Conservation (phyloP, 164 flowering plant species). For the Nymphaea thermarum region DNA sequence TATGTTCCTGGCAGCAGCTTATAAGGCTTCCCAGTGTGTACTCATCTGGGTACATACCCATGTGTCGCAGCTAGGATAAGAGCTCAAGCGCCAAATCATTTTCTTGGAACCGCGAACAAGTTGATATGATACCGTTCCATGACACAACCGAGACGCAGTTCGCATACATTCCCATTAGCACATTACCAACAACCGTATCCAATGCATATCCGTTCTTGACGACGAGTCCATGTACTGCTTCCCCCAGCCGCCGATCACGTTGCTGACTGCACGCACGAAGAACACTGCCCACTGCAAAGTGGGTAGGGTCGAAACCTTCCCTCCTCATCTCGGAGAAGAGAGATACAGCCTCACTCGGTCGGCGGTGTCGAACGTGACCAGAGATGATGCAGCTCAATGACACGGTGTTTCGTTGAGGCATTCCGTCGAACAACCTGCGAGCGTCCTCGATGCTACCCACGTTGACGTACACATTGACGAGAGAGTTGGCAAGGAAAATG, state of each 20-base stretch:
- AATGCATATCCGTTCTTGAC: constrained; percentile 25
- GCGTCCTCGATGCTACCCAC: constrained; percentile 40
- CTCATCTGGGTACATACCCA: constrained; percentile 43
- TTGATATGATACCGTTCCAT: constrained; percentile 78
- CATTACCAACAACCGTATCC: constrained; percentile 52
- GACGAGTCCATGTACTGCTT: constrained; percentile 61
- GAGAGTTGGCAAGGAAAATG: constrained; percentile 47
- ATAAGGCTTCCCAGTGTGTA: constrained; percentile 76
- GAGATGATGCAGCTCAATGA: constrained; percentile 76
- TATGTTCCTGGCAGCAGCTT: constrained; percentile 24
- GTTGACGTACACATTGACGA: constrained; percentile 41
- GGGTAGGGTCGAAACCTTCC: constrained; percentile 34
- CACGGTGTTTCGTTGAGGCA: constrained; percentile 49
- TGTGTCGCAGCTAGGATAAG: constrained; percentile 44
- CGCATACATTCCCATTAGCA: constrained; percentile 72
- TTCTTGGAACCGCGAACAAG: constrained; percentile 52
- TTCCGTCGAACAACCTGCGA: constrained; percentile 51
- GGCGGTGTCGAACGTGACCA: constrained; percentile 38
- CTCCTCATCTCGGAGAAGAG: constrained; percentile 39
- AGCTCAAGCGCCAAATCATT: constrained; percentile 35
- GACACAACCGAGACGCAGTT: constrained; percentile 30
- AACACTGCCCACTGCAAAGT: constrained; percentile 52
- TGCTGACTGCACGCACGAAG: constrained; percentile 62
- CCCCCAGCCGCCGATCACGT: constrained; percentile 28
- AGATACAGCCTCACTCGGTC: constrained; percentile 36